Conservation (phyloP, 192 early-diverging fungal genomes). For the Coemansia sp. region DNA sequence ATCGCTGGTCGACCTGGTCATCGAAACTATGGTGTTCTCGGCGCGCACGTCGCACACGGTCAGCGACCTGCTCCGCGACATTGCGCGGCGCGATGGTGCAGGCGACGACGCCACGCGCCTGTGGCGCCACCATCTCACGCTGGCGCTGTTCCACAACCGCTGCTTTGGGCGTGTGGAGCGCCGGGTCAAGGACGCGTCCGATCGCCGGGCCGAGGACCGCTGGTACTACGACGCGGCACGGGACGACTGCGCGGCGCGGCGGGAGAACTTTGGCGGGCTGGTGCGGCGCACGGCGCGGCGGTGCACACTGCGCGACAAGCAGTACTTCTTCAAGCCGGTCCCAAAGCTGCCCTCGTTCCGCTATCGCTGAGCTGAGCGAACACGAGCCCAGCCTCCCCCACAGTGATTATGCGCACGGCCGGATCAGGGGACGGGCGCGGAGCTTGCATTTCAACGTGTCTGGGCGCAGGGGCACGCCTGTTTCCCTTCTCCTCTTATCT, state of each 20-base stretch:
- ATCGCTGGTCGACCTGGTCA: slow-evolving; percentile 28
- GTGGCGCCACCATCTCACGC: slow-evolving; percentile 40
- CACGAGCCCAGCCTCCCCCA: too few relatives aligned
- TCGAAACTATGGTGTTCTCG: slow-evolving; percentile 51
- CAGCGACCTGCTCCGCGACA: slow-evolving; percentile 48
- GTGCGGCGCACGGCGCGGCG: slow-evolving; percentile 48
- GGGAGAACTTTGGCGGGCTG: slow-evolving; percentile 47
- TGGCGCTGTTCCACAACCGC: slow-evolving; percentile 33
- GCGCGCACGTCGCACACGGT: slow-evolving; percentile 50
- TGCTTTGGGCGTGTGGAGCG: slow-evolving; percentile 53
- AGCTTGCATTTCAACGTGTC: too few relatives aligned
- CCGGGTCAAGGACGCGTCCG: slow-evolving; percentile 48
- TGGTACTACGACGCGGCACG: slow-evolving; percentile 50
- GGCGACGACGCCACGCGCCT: neutral
- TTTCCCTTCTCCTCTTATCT: too few relatives aligned
- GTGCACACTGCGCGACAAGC: slow-evolving; percentile 52
- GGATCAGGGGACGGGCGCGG: neutral
- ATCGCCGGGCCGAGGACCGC: slow-evolving; percentile 45
- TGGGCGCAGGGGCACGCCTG: too few relatives aligned
- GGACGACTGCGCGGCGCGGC: slow-evolving; percentile 36
- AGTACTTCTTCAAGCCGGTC: slow-evolving; percentile 52
- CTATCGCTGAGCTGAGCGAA: slow-evolving; percentile 12
- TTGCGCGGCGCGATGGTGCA: slow-evolving; percentile 21
- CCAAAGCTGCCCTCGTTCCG: slow-evolving; percentile 51
- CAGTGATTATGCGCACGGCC: neutral